phyloP scores from a whole-genome alignment of 2,329 filamentous ascomycete genomes.

The Zarea fungicola region DNA sequence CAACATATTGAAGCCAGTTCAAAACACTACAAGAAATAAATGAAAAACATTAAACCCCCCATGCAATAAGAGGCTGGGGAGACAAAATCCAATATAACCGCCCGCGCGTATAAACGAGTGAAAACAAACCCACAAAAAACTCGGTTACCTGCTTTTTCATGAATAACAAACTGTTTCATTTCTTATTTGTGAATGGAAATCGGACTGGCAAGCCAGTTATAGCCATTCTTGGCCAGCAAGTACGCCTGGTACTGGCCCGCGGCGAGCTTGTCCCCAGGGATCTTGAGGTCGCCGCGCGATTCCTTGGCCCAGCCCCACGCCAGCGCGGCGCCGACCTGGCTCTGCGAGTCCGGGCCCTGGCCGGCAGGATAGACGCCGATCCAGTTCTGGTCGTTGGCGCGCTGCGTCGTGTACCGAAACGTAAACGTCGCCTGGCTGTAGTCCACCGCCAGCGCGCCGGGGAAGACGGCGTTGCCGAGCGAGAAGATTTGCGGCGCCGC shows the following conservation, averaged over 20 bases:
- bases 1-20: too few species aligned
- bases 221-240: constrained; percentile 2
- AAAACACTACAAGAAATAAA: too few species aligned
- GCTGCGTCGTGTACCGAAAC: constrained; percentile 6
- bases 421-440: neutral
- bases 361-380: constrained; percentile 4
- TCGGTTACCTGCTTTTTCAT: too few species aligned
- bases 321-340: neutral
- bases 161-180: neutral
- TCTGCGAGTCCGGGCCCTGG: neutral
- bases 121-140: too few species aligned
- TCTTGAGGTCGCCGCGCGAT: neutral
- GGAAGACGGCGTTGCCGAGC: constrained; percentile 8
- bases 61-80: too few species aligned
- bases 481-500: constrained; percentile 1
- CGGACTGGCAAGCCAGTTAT: constrained; percentile 5
- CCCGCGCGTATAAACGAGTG: too few species aligned
- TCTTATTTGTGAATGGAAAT: constrained; percentile 1
- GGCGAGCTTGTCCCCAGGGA: neutral
- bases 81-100: too few species aligned
- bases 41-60: too few species aligned
- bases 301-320: constrained; percentile 4
- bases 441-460: neutral
- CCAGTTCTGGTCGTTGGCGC: constrained; percentile 4
- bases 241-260: constrained; percentile 11